phyloP scores from a whole-genome alignment of 345 rosid species.

The Linum usitatissimum region DNA sequence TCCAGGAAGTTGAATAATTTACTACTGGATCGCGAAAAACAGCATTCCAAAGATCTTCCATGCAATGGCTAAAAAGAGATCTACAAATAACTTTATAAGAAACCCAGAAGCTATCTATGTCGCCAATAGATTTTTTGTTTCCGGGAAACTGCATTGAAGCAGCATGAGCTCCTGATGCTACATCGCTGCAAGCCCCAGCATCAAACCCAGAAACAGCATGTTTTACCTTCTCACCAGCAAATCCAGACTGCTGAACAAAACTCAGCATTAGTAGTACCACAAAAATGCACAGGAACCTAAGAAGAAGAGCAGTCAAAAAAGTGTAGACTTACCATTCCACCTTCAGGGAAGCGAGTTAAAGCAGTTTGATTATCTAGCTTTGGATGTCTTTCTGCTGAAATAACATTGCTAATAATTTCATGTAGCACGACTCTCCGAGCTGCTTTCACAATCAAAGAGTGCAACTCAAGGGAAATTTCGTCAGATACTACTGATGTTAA shows the following conservation, averaged over 20 bases:
- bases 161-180: conserved; percentile 12
- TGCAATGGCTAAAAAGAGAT: conserved; percentile 53
- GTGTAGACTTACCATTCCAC: conserved; percentile 24
- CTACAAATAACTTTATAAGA: conserved; percentile 46
- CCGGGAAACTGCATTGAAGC: conserved; percentile 19
- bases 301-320: background rate
- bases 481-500: conserved; percentile 53
- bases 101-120: conserved; percentile 52
- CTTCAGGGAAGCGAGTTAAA: conserved; percentile 16
- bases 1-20: conserved; percentile 49
- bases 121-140: conserved; percentile 56
- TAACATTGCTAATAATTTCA: conserved; percentile 58
- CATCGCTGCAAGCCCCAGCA: conserved; percentile 15
- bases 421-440: conserved; percentile 78
- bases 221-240: conserved; percentile 15
- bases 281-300: background rate
- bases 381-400: conserved; percentile 39
- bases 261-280: conserved; percentile 12
- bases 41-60: conserved; percentile 84
- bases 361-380: conserved; percentile 31
- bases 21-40: conserved; percentile 60
- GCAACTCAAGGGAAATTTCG: conserved; percentile 68
- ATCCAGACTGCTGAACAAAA: conserved; percentile 36
- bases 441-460: conserved; percentile 58
- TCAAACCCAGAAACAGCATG: conserved; percentile 19